phyloP scores from a whole-genome alignment of 768 basidiomycete species.

The Cubamyces lactineus region DNA sequence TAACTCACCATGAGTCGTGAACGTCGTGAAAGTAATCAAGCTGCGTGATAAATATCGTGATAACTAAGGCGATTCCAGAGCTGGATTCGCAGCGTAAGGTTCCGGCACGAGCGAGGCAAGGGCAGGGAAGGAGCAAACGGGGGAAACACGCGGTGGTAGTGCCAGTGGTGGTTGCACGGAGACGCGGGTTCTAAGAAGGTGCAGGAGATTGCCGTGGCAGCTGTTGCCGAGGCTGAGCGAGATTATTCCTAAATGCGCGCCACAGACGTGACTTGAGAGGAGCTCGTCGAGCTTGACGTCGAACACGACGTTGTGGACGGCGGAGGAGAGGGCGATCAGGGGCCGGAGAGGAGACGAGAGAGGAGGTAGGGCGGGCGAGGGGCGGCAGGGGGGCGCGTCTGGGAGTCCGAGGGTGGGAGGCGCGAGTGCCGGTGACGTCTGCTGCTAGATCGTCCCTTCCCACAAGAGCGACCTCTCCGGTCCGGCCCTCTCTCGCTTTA shows the following conservation, averaged over 20 bases:
- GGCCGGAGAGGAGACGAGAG: background rate
- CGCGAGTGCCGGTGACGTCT: slow-evolving; percentile 9
- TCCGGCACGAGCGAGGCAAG: background rate
- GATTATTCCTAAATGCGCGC: slow-evolving; percentile 9
- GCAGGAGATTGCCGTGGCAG: slow-evolving; percentile 17
- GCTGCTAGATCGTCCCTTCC: background rate
- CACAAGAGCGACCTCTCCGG: slow-evolving; percentile 5
- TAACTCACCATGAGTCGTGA: slow-evolving; percentile 26
- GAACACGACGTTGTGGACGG: slow-evolving; percentile 5
- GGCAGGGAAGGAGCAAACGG: slow-evolving; percentile 1
- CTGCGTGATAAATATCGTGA: slow-evolving; percentile 21
- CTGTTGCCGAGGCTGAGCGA: slow-evolving; percentile 14
- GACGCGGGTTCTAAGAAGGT: slow-evolving; percentile 11
- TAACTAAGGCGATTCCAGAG: slow-evolving; percentile 1
- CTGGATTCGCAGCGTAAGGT: background rate
- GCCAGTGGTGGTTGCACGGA: slow-evolving; percentile 6
- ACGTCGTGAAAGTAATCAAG: slow-evolving; percentile 12
- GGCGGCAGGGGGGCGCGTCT: background rate
- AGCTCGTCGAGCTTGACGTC: slow-evolving; percentile 10
- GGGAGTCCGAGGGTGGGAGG: background rate
- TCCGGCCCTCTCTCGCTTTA: slow-evolving; percentile 4
- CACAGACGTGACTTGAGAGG: slow-evolving; percentile 4
- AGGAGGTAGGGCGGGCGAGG: slow-evolving; percentile 14
- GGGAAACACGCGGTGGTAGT: slow-evolving; percentile 18
- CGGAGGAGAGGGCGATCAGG: slow-evolving; percentile 1